Evolutionary conservation across 352 stramenopile species (phyloP), one percentile per base, ranked within the genome.

Genomic region (Lagenidium giganteum): DNA sequence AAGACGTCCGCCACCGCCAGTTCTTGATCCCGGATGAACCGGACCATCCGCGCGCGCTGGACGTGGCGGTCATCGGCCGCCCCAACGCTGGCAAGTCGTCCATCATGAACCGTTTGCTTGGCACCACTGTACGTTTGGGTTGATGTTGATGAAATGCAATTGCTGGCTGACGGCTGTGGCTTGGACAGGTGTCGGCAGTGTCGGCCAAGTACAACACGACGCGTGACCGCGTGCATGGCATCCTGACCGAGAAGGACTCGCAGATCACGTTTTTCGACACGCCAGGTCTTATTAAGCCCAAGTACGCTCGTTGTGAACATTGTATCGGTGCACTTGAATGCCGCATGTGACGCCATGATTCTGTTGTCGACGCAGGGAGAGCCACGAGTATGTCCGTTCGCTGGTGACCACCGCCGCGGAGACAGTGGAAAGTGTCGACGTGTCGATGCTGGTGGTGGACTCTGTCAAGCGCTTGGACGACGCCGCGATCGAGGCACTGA

Each of bases 121-220:
- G 80, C 32, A 64, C 76, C 42, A 88, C 78, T 33, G 67, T 70
- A 53, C 18, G 37, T 57, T 23, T 4, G 9, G 12, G 13, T 2
- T 27, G 5, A 22, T 31, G 11, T 1, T 27, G 18, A 1, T 34
- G 17, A n/a, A n/a, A 22, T 18, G 13, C 18, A n/a, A 1, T 24
- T 47, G 40, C 25, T 7, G 2, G 0, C 8, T 24, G 37, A 4
- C 32, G 21, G n/a, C 4, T 20, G 14, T 28, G 16, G 36, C n/a
- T n/a, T 5, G n/a, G n/a, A n/a, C 28, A 70, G 60, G 49, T 88
- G 3, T 88, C 76, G 17, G 76, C 76, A 1, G 76, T 88, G 8
- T 88, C 76, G 7, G 62, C 73, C 33, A 88, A 88, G 56, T 88
- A 88, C 54, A 88, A 88, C 45, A 88, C 76, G 22, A 88, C 76